These are phyloP conservation scores for Eimeria brunetti DNA, from an alignment of 169 alveolate genomes.

Conservation along the genomic window DNA sequence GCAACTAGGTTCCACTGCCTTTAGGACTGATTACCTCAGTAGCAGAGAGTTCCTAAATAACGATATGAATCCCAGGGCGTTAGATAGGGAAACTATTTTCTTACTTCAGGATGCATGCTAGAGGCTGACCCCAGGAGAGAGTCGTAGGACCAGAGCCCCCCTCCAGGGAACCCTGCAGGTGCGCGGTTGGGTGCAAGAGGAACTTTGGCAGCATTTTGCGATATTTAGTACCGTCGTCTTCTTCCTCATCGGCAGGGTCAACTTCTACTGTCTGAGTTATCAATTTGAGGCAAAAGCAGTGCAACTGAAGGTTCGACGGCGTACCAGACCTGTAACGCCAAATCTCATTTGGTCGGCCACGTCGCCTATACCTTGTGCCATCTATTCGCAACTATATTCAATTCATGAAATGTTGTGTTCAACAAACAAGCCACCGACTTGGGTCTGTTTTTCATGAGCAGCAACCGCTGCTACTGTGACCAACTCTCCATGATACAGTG, in stretches of 20 bases:
- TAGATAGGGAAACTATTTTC: background rate
- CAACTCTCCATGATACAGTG: background rate
- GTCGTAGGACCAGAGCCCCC: conserved; percentile 53
- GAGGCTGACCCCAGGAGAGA: conserved; percentile 31
- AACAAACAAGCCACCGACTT: background rate
- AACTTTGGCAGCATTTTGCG: too few species aligned
- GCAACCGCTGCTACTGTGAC: conserved; percentile 23
- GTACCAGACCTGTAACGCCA: conserved; percentile 63
- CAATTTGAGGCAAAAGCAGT: background rate
- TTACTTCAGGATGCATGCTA: conserved; percentile 56
- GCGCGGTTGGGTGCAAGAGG: background rate
- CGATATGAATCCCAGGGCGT: background rate
- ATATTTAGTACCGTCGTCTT: conserved; percentile 22
- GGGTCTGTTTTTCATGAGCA: conserved; percentile 42
- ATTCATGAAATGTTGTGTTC: background rate
- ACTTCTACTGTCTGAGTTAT: conserved; percentile 51
- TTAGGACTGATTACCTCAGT: background rate
- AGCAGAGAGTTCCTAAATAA: conserved; percentile 23
- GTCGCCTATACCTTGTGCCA: conserved; percentile 55
- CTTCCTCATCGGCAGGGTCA: conserved; percentile 64
- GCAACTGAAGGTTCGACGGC: background rate
- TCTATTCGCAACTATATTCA: conserved; percentile 7
- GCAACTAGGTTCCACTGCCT: background rate
- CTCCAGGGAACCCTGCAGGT: conserved; percentile 36
- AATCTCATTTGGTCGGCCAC: conserved; percentile 59